Conservation (phyloP, 768 basidiomycete species). For the Coprinopsis strossmayeri region DNA sequence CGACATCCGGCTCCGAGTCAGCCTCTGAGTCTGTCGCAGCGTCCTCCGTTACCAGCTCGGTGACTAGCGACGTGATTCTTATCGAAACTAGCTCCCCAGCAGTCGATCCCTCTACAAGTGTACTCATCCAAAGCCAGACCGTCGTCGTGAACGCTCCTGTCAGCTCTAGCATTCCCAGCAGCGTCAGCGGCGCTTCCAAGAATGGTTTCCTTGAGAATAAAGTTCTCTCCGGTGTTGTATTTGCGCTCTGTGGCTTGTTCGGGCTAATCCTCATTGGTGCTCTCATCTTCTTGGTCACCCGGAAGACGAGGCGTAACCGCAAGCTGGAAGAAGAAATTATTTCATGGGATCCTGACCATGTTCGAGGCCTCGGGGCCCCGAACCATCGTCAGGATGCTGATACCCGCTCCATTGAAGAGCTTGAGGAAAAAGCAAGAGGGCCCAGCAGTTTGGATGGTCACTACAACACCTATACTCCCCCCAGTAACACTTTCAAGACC, state of each 20-base stretch:
- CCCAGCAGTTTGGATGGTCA: neutral
- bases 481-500: neutral
- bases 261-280: slow-evolving; percentile 40
- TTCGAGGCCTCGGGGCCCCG: neutral
- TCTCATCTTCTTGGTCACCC: slow-evolving; percentile 36
- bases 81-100: neutral
- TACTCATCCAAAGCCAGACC: slow-evolving; percentile 4
- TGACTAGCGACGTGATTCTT: neutral
- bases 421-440: neutral
- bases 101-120: neutral
- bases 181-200: slow-evolving; percentile 12
- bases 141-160: neutral
- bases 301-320: slow-evolving; percentile 34
- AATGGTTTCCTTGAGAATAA: slow-evolving; percentile 55
- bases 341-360: slow-evolving; percentile 39
- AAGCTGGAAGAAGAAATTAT: slow-evolving; percentile 39
- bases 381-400: neutral
- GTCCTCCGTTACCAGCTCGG: too few relatives aligned
- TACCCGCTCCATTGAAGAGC: neutral
- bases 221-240: slow-evolving; percentile 53
- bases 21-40: too few relatives aligned
- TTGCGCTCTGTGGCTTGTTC: slow-evolving; percentile 43
- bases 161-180: neutral
- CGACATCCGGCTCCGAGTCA: too few relatives aligned
- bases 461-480: neutral